Evolutionary conservation across 495 filamentous ascomycete species (phyloP).

Genomic region (Lepraria neglecta): DNA sequence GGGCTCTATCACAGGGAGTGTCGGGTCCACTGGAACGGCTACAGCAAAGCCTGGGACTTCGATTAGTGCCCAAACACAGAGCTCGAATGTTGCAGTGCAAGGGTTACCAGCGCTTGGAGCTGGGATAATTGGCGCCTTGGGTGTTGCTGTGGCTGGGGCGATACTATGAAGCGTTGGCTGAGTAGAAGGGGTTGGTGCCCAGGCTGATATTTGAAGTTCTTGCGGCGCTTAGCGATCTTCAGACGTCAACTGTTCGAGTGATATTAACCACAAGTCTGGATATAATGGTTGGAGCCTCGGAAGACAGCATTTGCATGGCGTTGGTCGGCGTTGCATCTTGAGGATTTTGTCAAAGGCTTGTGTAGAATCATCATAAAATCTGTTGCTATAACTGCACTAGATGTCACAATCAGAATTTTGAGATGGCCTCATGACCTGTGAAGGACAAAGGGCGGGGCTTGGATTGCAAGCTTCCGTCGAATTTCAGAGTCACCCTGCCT

Average conservation of each 20-base stretch:
- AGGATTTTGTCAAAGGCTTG: not conserved
- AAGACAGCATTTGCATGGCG: not conserved
- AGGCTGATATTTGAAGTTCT: not conserved
- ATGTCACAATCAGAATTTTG: too few relatives aligned
- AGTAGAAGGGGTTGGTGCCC: not conserved
- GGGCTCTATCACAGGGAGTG: not conserved
- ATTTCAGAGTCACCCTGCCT: not conserved
- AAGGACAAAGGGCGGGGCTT: not conserved
- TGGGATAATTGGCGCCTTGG: slow-evolving; percentile 1
- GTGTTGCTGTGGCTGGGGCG: slow-evolving; percentile 2
- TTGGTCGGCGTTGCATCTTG: not conserved
- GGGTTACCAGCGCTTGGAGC: not conserved
- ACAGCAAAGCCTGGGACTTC: not conserved
- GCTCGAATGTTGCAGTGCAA: slow-evolving; percentile 7
- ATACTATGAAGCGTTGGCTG: not conserved
- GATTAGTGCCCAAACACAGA: not conserved
- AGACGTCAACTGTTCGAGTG: too few relatives aligned
- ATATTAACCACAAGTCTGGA: not conserved
- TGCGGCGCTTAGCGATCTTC: not conserved
- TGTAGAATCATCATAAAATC: too few relatives aligned
- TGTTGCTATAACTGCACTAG: too few relatives aligned
- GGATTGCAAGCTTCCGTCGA: not conserved
- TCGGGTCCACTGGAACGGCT: too few relatives aligned
- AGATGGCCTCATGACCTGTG: too few relatives aligned
- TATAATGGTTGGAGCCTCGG: not conserved